Evolutionary conservation across 2,329 filamentous ascomycete species (phyloP).

Genomic region (Fusarium albosuccineum): DNA sequence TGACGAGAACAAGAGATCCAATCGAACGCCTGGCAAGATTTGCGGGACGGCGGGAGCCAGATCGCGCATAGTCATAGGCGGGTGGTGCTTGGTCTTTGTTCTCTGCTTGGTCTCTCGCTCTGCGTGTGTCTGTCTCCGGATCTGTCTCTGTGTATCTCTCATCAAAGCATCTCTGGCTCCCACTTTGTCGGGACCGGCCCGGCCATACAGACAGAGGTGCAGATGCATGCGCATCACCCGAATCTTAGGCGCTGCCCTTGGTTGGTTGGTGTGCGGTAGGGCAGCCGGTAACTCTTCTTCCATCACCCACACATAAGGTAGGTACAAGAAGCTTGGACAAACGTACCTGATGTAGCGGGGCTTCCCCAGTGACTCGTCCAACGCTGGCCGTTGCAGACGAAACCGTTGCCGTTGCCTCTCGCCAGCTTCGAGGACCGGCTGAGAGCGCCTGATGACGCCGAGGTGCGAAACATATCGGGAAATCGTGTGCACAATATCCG

Average conservation of each 20-base stretch:
- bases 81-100: constrained; percentile 16
- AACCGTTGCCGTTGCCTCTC: constrained; percentile 12
- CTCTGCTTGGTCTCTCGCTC: constrained; percentile 9
- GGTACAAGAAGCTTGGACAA: constrained; percentile 21
- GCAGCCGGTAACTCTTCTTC: constrained; percentile 27
- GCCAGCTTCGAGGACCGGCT: constrained; percentile 22
- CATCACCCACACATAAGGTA: constrained; percentile 23
- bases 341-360: constrained; percentile 43
- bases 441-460: constrained; percentile 35
- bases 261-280: constrained; percentile 28
- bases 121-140: constrained; percentile 2
- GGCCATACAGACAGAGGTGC: constrained; percentile 39
- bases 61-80: constrained; percentile 22
- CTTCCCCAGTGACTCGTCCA: constrained; percentile 33
- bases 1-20: constrained; percentile 34
- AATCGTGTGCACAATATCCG: not conserved
- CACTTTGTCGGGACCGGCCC: constrained; percentile 42
- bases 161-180: constrained; percentile 29
- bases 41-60: constrained; percentile 20
- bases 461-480: constrained; percentile 39
- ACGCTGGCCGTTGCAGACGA: constrained; percentile 23
- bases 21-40: constrained; percentile 32
- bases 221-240: constrained; percentile 9
- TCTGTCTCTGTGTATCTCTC: constrained; percentile 2
- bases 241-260: constrained; percentile 12